Percentiles rank a stretch among this genome's conserved stretches.
phyloP scores from a whole-genome alignment of 257 asterid genomes.

The Parsonsia alboflavescens region DNA sequence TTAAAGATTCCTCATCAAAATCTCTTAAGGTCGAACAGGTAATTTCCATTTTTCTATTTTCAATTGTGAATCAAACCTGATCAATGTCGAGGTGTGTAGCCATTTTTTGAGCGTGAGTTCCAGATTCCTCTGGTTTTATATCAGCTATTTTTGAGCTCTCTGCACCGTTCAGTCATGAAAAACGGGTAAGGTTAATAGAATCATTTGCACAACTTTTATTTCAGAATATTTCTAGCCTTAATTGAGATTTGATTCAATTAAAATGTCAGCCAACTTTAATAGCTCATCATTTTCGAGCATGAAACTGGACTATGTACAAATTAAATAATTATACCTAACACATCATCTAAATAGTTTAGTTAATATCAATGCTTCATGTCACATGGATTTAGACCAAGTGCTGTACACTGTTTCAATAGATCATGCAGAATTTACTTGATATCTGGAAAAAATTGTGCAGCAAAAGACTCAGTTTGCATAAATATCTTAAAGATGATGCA shows the following conservation, averaged over 20 bases:
- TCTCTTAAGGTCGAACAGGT: background rate
- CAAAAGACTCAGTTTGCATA: background rate
- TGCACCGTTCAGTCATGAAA: slow-evolving; percentile 17
- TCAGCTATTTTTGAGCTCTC: slow-evolving; percentile 30
- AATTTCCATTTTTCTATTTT: background rate
- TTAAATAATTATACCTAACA: background rate
- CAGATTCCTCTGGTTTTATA: slow-evolving; percentile 34
- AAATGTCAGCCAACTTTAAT: background rate
- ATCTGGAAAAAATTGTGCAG: background rate
- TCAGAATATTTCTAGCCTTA: background rate
- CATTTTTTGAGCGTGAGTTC: slow-evolving; percentile 27
- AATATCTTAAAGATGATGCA: background rate
- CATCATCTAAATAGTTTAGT: background rate
- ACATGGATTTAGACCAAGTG: background rate
- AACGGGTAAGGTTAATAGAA: background rate
- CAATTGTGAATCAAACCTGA: slow-evolving; percentile 25
- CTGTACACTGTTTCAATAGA: no score
- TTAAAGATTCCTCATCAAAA: background rate
- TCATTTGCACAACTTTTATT: background rate
- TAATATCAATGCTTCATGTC: background rate
- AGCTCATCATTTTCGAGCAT: background rate
- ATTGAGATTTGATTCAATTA: no score
- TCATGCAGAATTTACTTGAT: background rate
- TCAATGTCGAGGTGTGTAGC: slow-evolving; percentile 34
- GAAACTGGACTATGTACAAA: background rate